These are phyloP conservation scores for Cronartium quercuum DNA, from an alignment of 1,284 basidiomycete species.

Conservation along the genomic window DNA sequence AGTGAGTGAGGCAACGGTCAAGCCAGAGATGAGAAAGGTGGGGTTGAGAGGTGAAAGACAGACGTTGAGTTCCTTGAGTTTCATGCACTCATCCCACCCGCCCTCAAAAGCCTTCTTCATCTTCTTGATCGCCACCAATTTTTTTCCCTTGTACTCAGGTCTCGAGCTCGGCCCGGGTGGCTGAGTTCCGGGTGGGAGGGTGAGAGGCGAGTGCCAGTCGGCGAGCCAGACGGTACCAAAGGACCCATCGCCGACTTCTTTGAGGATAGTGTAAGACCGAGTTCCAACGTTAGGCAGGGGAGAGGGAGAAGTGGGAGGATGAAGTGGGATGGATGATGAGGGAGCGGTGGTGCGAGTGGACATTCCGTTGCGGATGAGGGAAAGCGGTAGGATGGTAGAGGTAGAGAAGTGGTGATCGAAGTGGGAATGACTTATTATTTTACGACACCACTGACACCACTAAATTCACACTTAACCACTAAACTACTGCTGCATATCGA, in stretches of 20 bases:
- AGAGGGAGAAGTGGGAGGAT: slow-evolving; percentile 1
- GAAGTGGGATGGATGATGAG: neutral
- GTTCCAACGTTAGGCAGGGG: slow-evolving; percentile 25
- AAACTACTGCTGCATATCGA: no score
- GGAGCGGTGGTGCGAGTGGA: neutral
- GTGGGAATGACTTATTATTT: no score
- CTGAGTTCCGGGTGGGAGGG: slow-evolving; percentile 57
- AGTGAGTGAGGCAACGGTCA: neutral
- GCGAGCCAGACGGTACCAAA: slow-evolving; percentile 98
- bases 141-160: slow-evolving; percentile 88
- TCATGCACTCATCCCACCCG: slow-evolving; percentile 93
- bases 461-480: neutral
- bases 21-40: slow-evolving; percentile 7
- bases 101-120: slow-evolving; percentile 98
- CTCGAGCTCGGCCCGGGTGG: slow-evolving; percentile 65
- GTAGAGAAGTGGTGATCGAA: neutral
- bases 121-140: slow-evolving; percentile 91
- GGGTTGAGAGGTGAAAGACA: slow-evolving; percentile 40
- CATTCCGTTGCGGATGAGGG: neutral
- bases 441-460: neutral
- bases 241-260: slow-evolving; percentile 88
- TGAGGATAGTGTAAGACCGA: slow-evolving; percentile 58
- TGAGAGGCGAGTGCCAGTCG: slow-evolving; percentile 95
- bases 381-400: neutral
- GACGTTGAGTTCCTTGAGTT: slow-evolving; percentile 92